These are phyloP conservation scores for Zopfia rhizophila DNA, from an alignment of 2,329 filamentous ascomycete species.

Conservation along the genomic window DNA sequence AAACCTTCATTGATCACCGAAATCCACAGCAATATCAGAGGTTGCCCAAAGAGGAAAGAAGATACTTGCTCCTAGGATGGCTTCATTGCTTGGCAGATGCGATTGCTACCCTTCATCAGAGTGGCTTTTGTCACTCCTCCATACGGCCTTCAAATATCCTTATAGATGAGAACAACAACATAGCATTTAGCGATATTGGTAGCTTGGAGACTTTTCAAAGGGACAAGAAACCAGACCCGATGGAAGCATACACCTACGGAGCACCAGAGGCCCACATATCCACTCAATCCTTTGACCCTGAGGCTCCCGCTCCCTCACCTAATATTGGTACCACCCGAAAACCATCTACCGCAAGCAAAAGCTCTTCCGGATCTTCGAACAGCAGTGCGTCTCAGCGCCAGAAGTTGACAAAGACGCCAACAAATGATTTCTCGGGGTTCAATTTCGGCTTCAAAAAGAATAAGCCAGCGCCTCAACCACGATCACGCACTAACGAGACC, in stretches of 20 bases:
- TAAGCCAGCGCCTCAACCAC: conserved; percentile 40
- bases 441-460: conserved; percentile 49
- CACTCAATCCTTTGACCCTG: conserved; percentile 33
- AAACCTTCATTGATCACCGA: conserved; percentile 71
- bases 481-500: conserved; percentile 44
- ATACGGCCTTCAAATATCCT: conserved; percentile 78
- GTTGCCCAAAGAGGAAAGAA: conserved; percentile 68
- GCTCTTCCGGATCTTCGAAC: conserved; percentile 46
- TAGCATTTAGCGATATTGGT: conserved; percentile 73
- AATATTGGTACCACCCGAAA: conserved; percentile 33
- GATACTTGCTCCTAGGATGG: conserved; percentile 75
- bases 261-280: conserved; percentile 68
- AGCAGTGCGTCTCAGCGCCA: conserved; percentile 45
- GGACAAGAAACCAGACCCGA: conserved; percentile 67
- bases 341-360: conserved; percentile 47
- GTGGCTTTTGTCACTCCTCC: conserved; percentile 71
- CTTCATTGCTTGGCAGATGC: conserved; percentile 78
- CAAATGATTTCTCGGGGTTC: conserved; percentile 47
- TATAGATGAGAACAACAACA: conserved; percentile 71
- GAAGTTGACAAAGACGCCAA: conserved; percentile 46
- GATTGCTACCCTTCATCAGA: conserved; percentile 72
- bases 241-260: conserved; percentile 77
- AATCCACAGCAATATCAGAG: conserved; percentile 71
- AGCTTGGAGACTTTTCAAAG: conserved; percentile 60
- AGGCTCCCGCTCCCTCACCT: conserved; percentile 24